phyloP scores from a whole-genome alignment of 352 stramenopile species.

The Pythium myriotylum region DNA sequence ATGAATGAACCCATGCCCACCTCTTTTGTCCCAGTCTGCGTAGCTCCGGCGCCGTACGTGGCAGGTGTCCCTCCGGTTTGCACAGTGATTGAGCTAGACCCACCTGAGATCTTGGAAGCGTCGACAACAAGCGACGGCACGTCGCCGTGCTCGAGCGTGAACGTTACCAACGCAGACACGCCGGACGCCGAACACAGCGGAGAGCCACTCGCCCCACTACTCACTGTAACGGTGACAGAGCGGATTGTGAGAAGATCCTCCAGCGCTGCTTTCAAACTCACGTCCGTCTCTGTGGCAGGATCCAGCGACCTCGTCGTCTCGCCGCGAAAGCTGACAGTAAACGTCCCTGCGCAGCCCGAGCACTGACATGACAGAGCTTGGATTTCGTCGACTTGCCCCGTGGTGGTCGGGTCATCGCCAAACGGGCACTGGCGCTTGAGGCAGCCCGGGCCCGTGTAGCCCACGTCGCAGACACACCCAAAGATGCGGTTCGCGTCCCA shows the following conservation, averaged over 20 bases:
- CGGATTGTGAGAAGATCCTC: conserved; percentile 57
- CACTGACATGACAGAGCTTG: conserved; percentile 77
- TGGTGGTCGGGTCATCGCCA: conserved; percentile 86
- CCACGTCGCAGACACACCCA: conserved; percentile 89
- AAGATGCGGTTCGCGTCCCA: conserved; percentile 89
- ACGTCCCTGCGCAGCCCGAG: conserved; percentile 55
- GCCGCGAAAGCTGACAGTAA: conserved; percentile 66
- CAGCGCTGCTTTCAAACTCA: conserved; percentile 51
- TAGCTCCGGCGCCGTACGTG: conserved; percentile 37
- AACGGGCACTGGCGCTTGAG: conserved; percentile 78
- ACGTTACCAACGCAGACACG: conserved; percentile 66
- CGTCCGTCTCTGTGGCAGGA: conserved; percentile 41
- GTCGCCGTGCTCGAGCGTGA: conserved; percentile 67
- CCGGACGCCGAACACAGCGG: conserved; percentile 54
- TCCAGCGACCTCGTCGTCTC: conserved; percentile 49
- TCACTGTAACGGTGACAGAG: conserved; percentile 47
- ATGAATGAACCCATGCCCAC: no score
- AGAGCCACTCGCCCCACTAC: conserved; percentile 31
- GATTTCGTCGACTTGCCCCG: conserved; percentile 73
- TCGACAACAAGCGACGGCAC: conserved; percentile 50
- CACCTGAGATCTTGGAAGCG: conserved; percentile 32
- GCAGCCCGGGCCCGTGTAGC: conserved; percentile 89
- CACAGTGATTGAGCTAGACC: conserved; percentile 39
- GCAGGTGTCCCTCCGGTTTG: conserved; percentile 41
- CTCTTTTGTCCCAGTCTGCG: conserved; percentile 63